A percentile compares a stretch with the other conserved stretches of the same genome.
Conservation (phyloP, 148 eudicot genomes). For the Camellia lanceoleosa region DNA sequence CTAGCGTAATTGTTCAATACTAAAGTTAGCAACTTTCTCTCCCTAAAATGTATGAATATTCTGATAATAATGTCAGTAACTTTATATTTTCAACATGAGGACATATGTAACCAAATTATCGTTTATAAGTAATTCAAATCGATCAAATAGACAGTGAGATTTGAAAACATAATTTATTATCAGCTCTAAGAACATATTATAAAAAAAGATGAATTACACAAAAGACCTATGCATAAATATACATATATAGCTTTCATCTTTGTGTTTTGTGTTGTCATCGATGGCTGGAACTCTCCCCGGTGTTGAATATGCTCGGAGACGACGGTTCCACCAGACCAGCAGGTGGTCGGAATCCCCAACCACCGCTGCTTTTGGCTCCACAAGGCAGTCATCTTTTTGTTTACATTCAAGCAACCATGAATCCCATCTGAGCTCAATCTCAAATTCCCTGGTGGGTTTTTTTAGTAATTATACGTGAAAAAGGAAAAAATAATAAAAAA, state of each 20-base stretch:
- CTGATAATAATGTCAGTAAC: too few species aligned
- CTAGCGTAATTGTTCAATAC: too few species aligned
- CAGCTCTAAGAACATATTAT: too few species aligned
- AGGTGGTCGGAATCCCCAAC: constrained; percentile 11
- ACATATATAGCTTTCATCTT: neutral
- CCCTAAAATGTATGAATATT: too few species aligned
- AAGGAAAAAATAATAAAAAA: neutral
- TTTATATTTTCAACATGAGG: too few species aligned
- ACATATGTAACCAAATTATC: too few species aligned
- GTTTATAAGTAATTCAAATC: too few species aligned
- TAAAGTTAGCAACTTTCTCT: too few species aligned
- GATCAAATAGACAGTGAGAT: too few species aligned
- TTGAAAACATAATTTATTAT: too few species aligned
- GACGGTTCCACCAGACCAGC: constrained; percentile 43
- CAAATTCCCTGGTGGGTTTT: constrained; percentile 14
- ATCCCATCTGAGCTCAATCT: constrained; percentile 20
- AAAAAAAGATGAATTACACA: neutral
- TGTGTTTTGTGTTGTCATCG: neutral
- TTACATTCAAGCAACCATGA: constrained; percentile 35
- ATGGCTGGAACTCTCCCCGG: constrained; percentile 81
- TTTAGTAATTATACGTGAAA: neutral
- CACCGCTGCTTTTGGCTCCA: constrained; percentile 11
- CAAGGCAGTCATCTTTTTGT: constrained; percentile 34
- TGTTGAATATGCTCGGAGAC: constrained; percentile 66
- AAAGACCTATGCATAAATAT: neutral